These are phyloP conservation scores for Aspergillus diversus DNA, from an alignment of 495 filamentous ascomycete genomes.

Conservation along the genomic window DNA sequence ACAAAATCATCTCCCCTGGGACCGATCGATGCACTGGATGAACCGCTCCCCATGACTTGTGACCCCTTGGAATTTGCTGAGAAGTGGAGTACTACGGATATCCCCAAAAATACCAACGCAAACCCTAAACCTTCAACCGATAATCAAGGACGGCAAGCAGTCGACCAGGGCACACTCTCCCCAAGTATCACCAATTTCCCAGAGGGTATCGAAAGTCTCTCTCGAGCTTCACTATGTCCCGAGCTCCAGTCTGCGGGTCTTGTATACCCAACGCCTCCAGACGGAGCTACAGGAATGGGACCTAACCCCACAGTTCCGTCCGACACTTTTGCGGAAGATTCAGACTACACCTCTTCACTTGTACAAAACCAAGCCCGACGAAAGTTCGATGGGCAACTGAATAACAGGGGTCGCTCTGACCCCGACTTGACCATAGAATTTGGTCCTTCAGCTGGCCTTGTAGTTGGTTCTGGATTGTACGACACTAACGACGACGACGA, in stretches of 20 bases:
- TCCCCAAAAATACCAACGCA: conserved; percentile 26
- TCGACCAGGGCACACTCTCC: conserved; percentile 34
- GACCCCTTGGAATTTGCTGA: conserved; percentile 72
- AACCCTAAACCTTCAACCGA: conserved; percentile 36
- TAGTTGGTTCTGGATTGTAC: conserved; percentile 46
- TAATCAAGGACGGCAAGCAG: conserved; percentile 37
- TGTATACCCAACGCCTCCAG: conserved; percentile 88
- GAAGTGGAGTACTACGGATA: conserved; percentile 61
- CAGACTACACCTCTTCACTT: conserved; percentile 25
- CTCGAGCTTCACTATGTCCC: conserved; percentile 55
- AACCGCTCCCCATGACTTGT: conserved; percentile 19
- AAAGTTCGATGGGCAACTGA: conserved; percentile 18
- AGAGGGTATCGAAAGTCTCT: conserved; percentile 47
- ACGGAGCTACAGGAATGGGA: conserved; percentile 59
- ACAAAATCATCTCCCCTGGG: conserved; percentile 28
- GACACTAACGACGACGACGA: conserved; percentile 61
- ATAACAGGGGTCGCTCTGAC: conserved; percentile 27
- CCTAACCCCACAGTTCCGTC: conserved; percentile 27
- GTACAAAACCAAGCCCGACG: conserved; percentile 16
- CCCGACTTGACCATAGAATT: conserved; percentile 29
- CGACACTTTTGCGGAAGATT: conserved; percentile 40
- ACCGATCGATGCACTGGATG: conserved; percentile 15
- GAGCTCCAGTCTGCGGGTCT: conserved; percentile 59
- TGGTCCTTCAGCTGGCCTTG: conserved; percentile 30
- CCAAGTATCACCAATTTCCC: conserved; percentile 26